Percentiles rank a stretch among this genome's conserved stretches.
These are phyloP conservation scores for Chlamydomonas reinhardtii DNA, from an alignment of 163 green algal genomes.

Conservation along the genomic window DNA sequence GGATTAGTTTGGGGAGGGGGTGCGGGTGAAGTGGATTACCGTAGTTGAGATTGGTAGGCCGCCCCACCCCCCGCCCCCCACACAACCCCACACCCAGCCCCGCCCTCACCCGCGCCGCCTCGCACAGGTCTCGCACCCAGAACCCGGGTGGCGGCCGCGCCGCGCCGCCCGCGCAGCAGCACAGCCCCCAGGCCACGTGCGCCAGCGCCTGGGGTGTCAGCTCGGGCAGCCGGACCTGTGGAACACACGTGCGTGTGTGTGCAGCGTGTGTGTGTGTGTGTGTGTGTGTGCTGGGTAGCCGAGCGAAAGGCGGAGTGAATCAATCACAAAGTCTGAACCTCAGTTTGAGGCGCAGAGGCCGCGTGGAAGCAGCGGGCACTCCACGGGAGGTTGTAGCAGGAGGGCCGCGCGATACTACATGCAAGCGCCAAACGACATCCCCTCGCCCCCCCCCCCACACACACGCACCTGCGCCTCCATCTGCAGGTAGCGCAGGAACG, in stretches of 20 bases:
- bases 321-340: no score
- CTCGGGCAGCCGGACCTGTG: constrained; percentile 18
- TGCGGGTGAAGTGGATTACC: background rate
- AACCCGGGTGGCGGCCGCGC: constrained; percentile 12
- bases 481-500: constrained; percentile 2
- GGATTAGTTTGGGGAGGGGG: background rate
- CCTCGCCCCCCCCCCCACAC: background rate
- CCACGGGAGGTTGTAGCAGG: no score
- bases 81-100: background rate
- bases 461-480: constrained; percentile 42
- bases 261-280: background rate
- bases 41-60: no score
- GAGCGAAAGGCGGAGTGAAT: background rate
- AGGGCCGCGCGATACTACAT: no score
- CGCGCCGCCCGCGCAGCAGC: background rate
- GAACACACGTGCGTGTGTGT: no score
- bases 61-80: background rate
- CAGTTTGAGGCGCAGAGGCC: no score
- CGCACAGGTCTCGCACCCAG: constrained; percentile 26
- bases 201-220: constrained; percentile 21
- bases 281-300: background rate
- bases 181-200: constrained; percentile 38
- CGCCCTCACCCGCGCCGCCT: background rate
- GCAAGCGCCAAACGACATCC: no score
- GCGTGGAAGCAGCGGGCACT: no score